Percentiles rank a stretch among this genome's conserved stretches.
Conservation (phyloP, 768 basidiomycete genomes). For the Pleurotus platypus region DNA sequence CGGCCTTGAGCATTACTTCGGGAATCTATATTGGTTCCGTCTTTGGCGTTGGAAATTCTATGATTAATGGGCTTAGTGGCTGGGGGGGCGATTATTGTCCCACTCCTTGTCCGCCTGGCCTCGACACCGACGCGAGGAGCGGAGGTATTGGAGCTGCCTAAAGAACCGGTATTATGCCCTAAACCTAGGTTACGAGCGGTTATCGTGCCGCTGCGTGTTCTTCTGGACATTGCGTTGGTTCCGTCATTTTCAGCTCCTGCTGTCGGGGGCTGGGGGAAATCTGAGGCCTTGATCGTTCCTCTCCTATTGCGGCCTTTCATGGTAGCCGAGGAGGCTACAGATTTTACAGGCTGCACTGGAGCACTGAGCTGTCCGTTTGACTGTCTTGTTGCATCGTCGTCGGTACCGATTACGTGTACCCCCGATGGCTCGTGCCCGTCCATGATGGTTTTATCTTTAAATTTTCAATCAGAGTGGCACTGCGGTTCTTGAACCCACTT, state of each 20-base stretch:
- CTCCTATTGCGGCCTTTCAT: not conserved
- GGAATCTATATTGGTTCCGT: too few species aligned
- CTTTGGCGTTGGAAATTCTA: not conserved
- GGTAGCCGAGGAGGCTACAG: not conserved
- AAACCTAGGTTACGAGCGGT: not conserved
- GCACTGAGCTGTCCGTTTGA: too few species aligned
- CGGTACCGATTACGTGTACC: too few species aligned
- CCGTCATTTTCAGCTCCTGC: not conserved
- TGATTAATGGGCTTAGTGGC: not conserved
- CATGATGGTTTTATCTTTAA: too few species aligned
- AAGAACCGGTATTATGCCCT: not conserved
- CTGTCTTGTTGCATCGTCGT: too few species aligned
- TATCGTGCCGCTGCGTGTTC: not conserved
- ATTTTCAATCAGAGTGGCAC: not conserved
- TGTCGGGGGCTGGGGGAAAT: not conserved
- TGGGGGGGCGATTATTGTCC: not conserved
- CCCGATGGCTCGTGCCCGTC: too few species aligned
- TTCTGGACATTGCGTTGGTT: not conserved
- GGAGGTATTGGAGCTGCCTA: not conserved
- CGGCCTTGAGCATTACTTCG: too few species aligned
- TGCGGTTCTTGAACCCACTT: not conserved
- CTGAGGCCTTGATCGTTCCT: constrained; percentile 5
- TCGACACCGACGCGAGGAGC: not conserved
- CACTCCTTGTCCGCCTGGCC: constrained; percentile 4
- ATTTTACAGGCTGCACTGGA: too few species aligned